These are phyloP conservation scores for Platanus orientalis DNA, from an alignment of 164 flowering plant species.

Conservation along the genomic window DNA sequence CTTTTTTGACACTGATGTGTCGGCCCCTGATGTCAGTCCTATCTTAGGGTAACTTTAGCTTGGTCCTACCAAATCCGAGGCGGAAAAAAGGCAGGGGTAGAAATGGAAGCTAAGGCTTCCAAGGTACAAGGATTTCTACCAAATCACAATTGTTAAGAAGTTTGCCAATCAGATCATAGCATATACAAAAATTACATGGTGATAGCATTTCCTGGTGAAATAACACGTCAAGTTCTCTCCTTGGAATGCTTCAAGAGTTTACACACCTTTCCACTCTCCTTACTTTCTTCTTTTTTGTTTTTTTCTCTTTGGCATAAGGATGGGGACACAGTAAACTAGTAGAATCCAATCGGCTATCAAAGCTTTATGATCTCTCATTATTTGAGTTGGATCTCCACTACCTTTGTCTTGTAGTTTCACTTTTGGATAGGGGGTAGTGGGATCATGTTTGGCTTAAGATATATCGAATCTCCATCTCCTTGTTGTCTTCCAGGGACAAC, in stretches of 20 bases:
- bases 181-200: not conserved
- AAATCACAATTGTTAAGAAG: not conserved
- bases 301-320: not conserved
- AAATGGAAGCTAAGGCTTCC: not conserved
- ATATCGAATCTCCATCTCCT: not conserved
- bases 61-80: no score
- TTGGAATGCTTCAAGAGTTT: not conserved
- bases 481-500: not conserved
- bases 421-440: not conserved
- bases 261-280: not conserved
- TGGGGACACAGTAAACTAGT: not conserved
- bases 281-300: no score
- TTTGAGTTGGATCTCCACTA: conserved; percentile 7
- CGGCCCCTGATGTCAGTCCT: no score
- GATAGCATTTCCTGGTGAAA: not conserved
- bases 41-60: no score
- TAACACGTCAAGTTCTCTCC: not conserved
- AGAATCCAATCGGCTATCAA: no score
- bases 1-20: no score
- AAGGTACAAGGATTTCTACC: not conserved
- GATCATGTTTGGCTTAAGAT: not conserved
- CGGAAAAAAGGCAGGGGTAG: not conserved
- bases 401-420: conserved; percentile 1
- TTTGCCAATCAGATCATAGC: not conserved
- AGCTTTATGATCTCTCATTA: not conserved